Conservation (phyloP, 1,284 basidiomycete species). For the Agroathelia rolfsii region DNA sequence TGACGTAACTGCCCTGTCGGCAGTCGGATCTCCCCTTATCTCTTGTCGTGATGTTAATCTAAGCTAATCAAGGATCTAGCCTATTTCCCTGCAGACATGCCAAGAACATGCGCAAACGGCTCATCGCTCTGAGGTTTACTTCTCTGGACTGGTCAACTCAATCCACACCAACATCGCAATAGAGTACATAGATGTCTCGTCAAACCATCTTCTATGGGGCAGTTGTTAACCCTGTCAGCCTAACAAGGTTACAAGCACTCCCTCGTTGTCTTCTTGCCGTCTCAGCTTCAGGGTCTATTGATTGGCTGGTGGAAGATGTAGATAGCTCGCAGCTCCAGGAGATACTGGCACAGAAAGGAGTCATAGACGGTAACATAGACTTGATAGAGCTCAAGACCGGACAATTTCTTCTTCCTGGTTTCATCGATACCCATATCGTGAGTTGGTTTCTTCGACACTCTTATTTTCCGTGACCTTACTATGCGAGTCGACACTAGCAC, state of each 20-base stretch:
- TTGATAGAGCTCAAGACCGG: slow-evolving; percentile 35
- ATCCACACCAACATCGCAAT: too few species aligned
- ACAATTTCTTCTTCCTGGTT: slow-evolving; percentile 57
- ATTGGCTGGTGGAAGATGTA: slow-evolving; percentile 57
- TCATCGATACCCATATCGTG: slow-evolving; percentile 61
- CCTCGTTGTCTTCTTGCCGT: slow-evolving; percentile 55
- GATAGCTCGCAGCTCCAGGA: slow-evolving; percentile 31
- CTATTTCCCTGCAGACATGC: too few species aligned
- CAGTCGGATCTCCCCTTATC: too few species aligned
- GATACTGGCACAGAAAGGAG: slow-evolving; percentile 32
- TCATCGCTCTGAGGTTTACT: too few species aligned
- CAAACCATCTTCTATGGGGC: slow-evolving; percentile 60
- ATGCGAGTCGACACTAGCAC: slow-evolving; percentile 40
- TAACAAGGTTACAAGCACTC: slow-evolving; percentile 42
- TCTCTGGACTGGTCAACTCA: too few species aligned
- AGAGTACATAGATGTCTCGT: too few species aligned
- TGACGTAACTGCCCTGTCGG: too few species aligned
- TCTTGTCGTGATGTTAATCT: too few species aligned
- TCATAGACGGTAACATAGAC: slow-evolving; percentile 21
- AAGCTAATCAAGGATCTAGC: too few species aligned
- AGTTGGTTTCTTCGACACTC: slow-evolving; percentile 83
- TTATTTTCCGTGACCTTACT: slow-evolving; percentile 49
- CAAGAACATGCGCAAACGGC: too few species aligned
- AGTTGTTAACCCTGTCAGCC: slow-evolving; percentile 54
- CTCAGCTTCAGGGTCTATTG: slow-evolving; percentile 46